Base-by-base conservation (phyloP, 225 moss, liverwort and hornwort species). In the Polytrichum formosum region DNA sequence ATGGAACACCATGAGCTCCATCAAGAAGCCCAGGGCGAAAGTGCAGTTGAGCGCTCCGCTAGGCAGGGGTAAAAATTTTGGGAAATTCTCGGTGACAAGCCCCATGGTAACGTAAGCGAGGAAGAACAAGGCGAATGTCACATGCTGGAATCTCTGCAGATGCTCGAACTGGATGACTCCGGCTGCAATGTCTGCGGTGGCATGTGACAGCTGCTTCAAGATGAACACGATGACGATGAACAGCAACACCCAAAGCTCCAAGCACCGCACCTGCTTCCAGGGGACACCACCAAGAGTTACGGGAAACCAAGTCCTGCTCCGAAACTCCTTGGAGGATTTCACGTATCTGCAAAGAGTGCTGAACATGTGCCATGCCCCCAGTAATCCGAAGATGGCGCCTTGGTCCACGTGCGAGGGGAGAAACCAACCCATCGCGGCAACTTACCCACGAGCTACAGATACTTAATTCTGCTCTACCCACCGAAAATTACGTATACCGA, bases 1-100 rank as follows among this genome's bases (percentile, higher is more conserved):
- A 74, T 90, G 92, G 76, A 95, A 95, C 56, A 95, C 89, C 56
- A 91, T 81, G 4, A 95, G 86, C 86, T 95, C 95, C 81, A 83
- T 79, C 29, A 92, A 72, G 33, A 95, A 95, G 1, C 92, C 95
- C 9, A 88, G 67, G 1, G 91, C 90, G 74, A 95, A 95, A 5
- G 77, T 88, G 54, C 84, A 91, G 54, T 92, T 86, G 21, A 92
- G 82, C 6, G 83, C 75, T n/a, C 95, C 95, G 0, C 71, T 17
- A 0, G 95, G 95, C 0, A 93, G 83, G 16, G 83, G 81, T 7
- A 95, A 66, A 22, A 88, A 56, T 0, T 46, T 46, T 19, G 71
- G 67, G 1, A 88, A 77, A 72, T 85, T 77, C 65, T 88, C 92
- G 17, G 59, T 60, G 8, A 95, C 23, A 5, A 95, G 80, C 18